Percentiles rank a stretch among this genome's conserved stretches.
These are phyloP conservation scores for Cladosporium phlei DNA, from an alignment of 2,329 filamentous ascomycete species.

Conservation along the genomic window DNA sequence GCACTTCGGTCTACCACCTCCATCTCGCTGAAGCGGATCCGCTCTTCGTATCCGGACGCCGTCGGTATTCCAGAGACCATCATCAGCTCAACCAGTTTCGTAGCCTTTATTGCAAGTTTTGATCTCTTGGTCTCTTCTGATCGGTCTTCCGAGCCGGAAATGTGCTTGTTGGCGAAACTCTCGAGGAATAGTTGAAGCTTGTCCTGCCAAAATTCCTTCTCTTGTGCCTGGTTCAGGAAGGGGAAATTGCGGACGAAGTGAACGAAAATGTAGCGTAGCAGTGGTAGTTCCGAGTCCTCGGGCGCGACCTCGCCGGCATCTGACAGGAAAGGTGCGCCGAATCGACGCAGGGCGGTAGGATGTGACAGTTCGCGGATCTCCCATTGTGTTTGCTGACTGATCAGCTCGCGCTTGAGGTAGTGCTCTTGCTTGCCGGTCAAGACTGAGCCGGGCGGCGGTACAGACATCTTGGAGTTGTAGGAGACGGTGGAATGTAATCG, in stretches of 20 bases:
- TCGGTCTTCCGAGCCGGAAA: slow-evolving; percentile 93
- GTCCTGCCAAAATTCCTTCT: slow-evolving; percentile 99
- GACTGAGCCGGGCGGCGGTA: slow-evolving; percentile 53
- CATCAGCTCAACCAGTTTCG: slow-evolving; percentile 97
- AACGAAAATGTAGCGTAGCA: slow-evolving; percentile 94
- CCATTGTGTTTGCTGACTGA: slow-evolving; percentile 80
- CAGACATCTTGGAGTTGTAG: slow-evolving; percentile 37
- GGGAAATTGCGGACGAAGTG: slow-evolving; percentile 97
- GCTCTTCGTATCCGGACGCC: slow-evolving; percentile 93
- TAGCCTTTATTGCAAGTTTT: slow-evolving; percentile 86
- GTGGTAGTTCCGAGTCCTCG: slow-evolving; percentile 86
- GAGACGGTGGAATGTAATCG: slow-evolving; percentile 9
- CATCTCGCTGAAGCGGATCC: slow-evolving; percentile 93
- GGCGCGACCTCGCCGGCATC: slow-evolving; percentile 89
- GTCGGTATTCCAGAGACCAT: slow-evolving; percentile 98
- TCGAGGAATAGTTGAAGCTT: slow-evolving; percentile 95
- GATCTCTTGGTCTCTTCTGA: slow-evolving; percentile 92
- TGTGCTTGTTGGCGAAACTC: slow-evolving; percentile 94
- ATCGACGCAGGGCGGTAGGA: slow-evolving; percentile 87
- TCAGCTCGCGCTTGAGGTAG: slow-evolving; percentile 93
- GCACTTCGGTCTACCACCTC: slow-evolving; percentile 92
- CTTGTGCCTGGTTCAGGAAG: slow-evolving; percentile 90
- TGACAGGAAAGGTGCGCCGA: slow-evolving; percentile 91
- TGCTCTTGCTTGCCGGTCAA: slow-evolving; percentile 97
- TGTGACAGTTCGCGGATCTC: slow-evolving; percentile 93